phyloP scores from a whole-genome alignment of 2,329 filamentous ascomycete genomes.

The Fusarium nelsonii region DNA sequence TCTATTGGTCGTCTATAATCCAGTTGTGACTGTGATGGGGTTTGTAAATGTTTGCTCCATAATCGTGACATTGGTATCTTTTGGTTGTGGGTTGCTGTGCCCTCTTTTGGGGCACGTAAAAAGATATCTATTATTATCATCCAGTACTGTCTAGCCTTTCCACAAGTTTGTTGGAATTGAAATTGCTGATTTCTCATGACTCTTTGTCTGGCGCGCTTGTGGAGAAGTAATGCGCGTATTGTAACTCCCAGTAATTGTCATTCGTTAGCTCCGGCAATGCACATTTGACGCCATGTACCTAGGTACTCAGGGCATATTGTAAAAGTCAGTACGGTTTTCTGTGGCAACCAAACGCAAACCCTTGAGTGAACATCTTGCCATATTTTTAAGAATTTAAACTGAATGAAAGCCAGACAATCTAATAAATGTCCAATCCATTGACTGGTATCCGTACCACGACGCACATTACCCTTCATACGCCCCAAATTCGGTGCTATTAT shows the following conservation, averaged over 20 bases:
- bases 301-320: background rate
- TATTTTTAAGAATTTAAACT: background rate
- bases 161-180: background rate
- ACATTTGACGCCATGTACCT: too few species aligned
- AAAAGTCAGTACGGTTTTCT: background rate
- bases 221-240: background rate
- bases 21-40: background rate
- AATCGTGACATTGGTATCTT: conserved; percentile 6
- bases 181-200: background rate
- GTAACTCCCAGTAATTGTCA: background rate
- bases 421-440: background rate
- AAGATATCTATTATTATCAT: background rate
- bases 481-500: background rate
- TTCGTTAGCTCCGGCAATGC: too few species aligned
- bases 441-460: background rate
- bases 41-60: conserved; percentile 8
- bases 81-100: conserved; percentile 9
- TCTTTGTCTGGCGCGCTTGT: background rate
- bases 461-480: background rate
- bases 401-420: background rate
- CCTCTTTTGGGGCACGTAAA: conserved; percentile 14
- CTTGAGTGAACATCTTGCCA: background rate
- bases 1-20: background rate
- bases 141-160: background rate
- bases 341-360: background rate